These are phyloP conservation scores for Hirschfeldia incana DNA, from an alignment of 345 rosid species.

Conservation along the genomic window DNA sequence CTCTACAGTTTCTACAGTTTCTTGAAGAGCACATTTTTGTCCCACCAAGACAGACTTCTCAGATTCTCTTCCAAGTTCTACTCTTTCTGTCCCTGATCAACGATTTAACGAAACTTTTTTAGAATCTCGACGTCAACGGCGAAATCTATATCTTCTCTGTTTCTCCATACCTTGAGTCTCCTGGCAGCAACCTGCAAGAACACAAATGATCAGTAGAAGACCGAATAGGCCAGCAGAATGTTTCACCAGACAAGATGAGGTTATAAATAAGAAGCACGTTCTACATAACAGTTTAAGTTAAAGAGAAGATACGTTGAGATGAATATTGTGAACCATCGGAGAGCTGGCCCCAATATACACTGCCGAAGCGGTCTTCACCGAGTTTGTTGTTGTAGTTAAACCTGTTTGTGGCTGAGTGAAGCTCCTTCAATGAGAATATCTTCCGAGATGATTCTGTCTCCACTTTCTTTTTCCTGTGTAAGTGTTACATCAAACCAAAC, in stretches of 20 bases:
- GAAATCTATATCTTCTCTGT: conserved; percentile 85
- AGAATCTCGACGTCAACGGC: conserved; percentile 42
- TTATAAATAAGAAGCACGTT: not conserved
- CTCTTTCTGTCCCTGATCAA: conserved; percentile 66
- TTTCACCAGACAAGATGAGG: not conserved
- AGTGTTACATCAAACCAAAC: conserved; percentile 13
- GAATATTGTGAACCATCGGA: conserved; percentile 91
- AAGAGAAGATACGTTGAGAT: not conserved
- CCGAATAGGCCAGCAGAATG: not conserved
- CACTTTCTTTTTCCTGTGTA: conserved; percentile 53
- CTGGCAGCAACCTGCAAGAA: conserved; percentile 78
- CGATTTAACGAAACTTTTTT: conserved; percentile 61
- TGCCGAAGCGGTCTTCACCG: conserved; percentile 95
- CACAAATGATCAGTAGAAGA: not conserved
- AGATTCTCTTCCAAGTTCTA: conserved; percentile 61
- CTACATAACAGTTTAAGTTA: not conserved
- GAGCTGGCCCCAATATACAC: conserved; percentile 99
- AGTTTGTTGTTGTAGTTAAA: conserved; percentile 96
- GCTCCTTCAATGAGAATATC: conserved; percentile 82
- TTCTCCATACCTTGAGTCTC: conserved; percentile 97
- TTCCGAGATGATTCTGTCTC: conserved; percentile 74
- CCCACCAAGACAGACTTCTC: conserved; percentile 56
- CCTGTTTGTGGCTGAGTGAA: conserved; percentile 88
- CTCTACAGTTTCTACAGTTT: not conserved
- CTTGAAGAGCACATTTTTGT: conserved; percentile 66